Evolutionary conservation across 2,329 filamentous ascomycete species (phyloP).

Genomic region (Exophiala viscosa): DNA sequence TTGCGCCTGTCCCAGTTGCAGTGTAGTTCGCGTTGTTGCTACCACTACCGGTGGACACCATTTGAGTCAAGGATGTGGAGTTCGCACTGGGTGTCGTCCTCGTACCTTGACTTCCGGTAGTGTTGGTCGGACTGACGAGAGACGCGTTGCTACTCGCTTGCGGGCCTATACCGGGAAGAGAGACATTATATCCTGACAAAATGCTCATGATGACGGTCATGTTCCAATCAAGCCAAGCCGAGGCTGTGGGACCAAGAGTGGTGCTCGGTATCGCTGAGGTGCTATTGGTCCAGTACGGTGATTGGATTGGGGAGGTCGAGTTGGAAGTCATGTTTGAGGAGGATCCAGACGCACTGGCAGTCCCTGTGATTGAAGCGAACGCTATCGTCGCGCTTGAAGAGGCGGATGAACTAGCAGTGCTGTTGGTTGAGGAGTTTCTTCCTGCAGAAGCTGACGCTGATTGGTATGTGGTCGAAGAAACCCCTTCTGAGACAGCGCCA

Average conservation of each 20-base stretch:
- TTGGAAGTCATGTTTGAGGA: background rate
- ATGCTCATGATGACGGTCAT: background rate
- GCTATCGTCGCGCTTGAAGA: background rate
- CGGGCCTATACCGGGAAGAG: background rate
- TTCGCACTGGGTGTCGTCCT: background rate
- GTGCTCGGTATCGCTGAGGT: background rate
- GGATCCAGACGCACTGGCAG: background rate
- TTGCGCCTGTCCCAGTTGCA: background rate
- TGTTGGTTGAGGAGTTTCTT: background rate
- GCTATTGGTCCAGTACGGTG: slow-evolving; percentile 11
- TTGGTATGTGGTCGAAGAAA: background rate
- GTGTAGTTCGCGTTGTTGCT: background rate
- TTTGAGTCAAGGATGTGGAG: background rate
- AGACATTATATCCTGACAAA: background rate
- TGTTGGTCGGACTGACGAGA: background rate
- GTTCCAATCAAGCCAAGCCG: slow-evolving; percentile 15
- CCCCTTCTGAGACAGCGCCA: background rate
- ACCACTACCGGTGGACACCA: background rate
- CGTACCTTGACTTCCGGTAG: too few species aligned
- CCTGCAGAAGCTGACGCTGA: background rate
- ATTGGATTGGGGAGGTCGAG: background rate
- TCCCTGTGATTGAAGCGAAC: background rate
- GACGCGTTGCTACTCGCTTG: background rate
- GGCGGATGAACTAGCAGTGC: background rate
- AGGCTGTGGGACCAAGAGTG: slow-evolving; percentile 3